These are phyloP conservation scores for Cyberlindnera maritima DNA, from an alignment of 805 yeast genomes.

Conservation along the genomic window DNA sequence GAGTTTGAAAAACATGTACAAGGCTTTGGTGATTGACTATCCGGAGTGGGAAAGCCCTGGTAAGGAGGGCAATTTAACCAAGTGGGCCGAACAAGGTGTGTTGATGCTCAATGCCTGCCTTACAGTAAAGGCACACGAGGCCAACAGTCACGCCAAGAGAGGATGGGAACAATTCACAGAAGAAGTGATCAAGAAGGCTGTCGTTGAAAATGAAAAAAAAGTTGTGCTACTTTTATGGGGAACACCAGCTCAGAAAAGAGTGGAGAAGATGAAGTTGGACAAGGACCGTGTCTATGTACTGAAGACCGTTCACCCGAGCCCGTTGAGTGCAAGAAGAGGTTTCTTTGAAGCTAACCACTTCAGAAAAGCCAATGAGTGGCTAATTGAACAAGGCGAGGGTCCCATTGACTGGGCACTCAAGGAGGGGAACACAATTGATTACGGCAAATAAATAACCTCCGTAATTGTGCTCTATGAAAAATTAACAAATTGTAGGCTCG, in stretches of 20 bases:
- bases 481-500: not conserved
- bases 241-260: slow-evolving; percentile 40
- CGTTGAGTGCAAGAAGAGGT: slow-evolving; percentile 85
- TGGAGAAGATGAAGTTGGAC: slow-evolving; percentile 29
- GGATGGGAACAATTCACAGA: slow-evolving; percentile 96
- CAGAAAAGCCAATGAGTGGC: slow-evolving; percentile 74
- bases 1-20: slow-evolving; percentile 82
- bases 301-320: slow-evolving; percentile 89
- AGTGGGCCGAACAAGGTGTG: slow-evolving; percentile 90
- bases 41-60: slow-evolving; percentile 61
- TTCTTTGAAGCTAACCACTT: slow-evolving; percentile 80
- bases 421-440: slow-evolving; percentile 21
- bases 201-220: slow-evolving; percentile 39
- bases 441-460: not conserved
- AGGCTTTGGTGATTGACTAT: slow-evolving; percentile 68
- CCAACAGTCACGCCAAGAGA: slow-evolving; percentile 83
- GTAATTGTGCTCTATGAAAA: not conserved
- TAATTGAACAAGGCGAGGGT: slow-evolving; percentile 37
- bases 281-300: slow-evolving; percentile 42
- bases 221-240: slow-evolving; percentile 36
- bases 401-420: slow-evolving; percentile 68
- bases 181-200: slow-evolving; percentile 54
- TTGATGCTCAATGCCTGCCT: slow-evolving; percentile 81
- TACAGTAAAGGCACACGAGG: slow-evolving; percentile 90
- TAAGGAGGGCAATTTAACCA: slow-evolving; percentile 55